Evolutionary conservation across 805 yeast species (phyloP).

Genomic region (Debaryomyces maramus): DNA sequence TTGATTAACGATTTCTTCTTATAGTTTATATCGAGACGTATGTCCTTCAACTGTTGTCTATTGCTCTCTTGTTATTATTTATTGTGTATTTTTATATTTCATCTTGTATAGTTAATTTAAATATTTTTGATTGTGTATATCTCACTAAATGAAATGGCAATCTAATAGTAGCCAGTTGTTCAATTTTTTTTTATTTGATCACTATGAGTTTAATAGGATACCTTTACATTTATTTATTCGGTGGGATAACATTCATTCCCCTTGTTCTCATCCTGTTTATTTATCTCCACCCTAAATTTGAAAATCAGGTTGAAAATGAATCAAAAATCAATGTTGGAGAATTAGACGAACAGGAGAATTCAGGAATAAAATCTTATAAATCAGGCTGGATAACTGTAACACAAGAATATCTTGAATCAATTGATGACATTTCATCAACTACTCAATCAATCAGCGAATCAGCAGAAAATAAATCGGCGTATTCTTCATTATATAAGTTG

Average conservation of each 20-base stretch:
- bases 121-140: neutral
- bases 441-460: conserved; percentile 44
- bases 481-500: conserved; percentile 58
- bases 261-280: conserved; percentile 41
- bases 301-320: conserved; percentile 19
- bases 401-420: conserved; percentile 56
- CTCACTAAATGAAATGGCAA: neutral
- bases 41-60: too few species aligned
- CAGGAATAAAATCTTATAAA: conserved; percentile 63
- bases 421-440: conserved; percentile 48
- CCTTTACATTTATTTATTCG: conserved; percentile 58
- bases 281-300: conserved; percentile 39
- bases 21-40: too few species aligned
- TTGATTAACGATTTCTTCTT: conserved; percentile 45
- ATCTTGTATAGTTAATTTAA: conserved; percentile 3
- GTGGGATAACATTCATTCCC: conserved; percentile 83
- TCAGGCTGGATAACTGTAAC: conserved; percentile 87
- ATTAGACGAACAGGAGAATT: conserved; percentile 56
- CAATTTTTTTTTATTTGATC: neutral
- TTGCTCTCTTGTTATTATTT: conserved; percentile 3
- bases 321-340: conserved; percentile 52
- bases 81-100: conserved; percentile 2
- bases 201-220: conserved; percentile 20
- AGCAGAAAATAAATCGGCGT: conserved; percentile 52
- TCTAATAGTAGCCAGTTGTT: neutral